Conservation (phyloP, 495 filamentous ascomycete genomes). For the Paragyromitra xinjiangensis region DNA sequence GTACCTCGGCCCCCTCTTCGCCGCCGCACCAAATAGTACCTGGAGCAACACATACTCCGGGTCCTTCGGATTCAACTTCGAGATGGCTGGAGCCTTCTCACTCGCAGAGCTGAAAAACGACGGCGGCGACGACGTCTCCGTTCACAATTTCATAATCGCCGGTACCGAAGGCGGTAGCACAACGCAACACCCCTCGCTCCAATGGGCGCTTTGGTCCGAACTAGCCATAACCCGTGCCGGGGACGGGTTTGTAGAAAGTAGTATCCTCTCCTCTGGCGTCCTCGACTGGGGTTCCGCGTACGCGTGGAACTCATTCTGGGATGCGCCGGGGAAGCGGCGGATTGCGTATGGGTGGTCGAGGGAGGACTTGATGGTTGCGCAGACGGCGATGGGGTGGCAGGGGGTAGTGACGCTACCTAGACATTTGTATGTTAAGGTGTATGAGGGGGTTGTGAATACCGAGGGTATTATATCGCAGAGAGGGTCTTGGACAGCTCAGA, state of each 20-base stretch:
- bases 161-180: conserved; percentile 63
- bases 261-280: conserved; percentile 58
- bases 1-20: conserved; percentile 62
- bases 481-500: conserved; percentile 25
- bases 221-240: conserved; percentile 55
- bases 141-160: conserved; percentile 64
- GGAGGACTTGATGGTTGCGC: conserved; percentile 49
- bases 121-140: conserved; percentile 27
- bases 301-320: conserved; percentile 60
- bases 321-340: conserved; percentile 61
- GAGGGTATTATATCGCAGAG: conserved; percentile 50
- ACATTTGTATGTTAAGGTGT: conserved; percentile 60
- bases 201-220: conserved; percentile 62
- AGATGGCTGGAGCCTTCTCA: conserved; percentile 65
- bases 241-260: conserved; percentile 60
- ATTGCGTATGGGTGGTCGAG: conserved; percentile 62
- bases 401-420: conserved; percentile 61
- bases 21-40: conserved; percentile 61
- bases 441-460: conserved; percentile 54
- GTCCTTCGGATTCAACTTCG: conserved; percentile 63
- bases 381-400: conserved; percentile 61
- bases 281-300: conserved; percentile 61
- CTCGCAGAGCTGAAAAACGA: conserved; percentile 41
- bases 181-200: conserved; percentile 54
- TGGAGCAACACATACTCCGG: conserved; percentile 52